These are phyloP conservation scores for Podospora appendiculata DNA, from an alignment of 495 filamentous ascomycete genomes.

Conservation along the genomic window DNA sequence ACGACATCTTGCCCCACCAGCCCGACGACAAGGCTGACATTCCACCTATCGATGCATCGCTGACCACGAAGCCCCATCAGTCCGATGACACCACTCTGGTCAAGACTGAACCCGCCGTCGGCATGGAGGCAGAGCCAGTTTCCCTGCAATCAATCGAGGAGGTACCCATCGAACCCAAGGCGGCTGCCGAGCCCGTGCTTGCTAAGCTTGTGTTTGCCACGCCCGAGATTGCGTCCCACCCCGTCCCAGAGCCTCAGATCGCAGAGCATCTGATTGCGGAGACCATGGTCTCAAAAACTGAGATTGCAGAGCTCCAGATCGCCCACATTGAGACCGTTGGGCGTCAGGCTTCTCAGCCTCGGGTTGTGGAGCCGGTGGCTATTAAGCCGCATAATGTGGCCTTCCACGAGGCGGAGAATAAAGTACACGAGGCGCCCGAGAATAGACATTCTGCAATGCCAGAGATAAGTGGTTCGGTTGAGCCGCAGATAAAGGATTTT, in stretches of 20 bases:
- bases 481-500: too few relatives aligned
- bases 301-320: too few relatives aligned
- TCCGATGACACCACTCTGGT: not conserved
- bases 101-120: not conserved
- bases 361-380: too few relatives aligned
- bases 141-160: not conserved
- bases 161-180: not conserved
- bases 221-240: not conserved
- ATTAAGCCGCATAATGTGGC: too few relatives aligned
- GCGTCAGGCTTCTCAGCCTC: too few relatives aligned
- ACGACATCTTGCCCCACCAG: not conserved
- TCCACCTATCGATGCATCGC: not conserved
- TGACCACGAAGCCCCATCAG: not conserved
- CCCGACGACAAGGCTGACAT: conserved; percentile 1
- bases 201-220: not conserved
- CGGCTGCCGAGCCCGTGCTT: not conserved
- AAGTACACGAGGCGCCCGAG: too few relatives aligned
- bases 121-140: not conserved
- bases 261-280: too few relatives aligned
- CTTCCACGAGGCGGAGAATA: too few relatives aligned
- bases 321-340: too few relatives aligned
- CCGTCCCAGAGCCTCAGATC: not conserved
- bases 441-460: too few relatives aligned
- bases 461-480: too few relatives aligned
- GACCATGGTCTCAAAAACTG: too few relatives aligned